Evolutionary conservation across 257 asterid species (phyloP).

Genomic region (Parsonsia alboflavescens): DNA sequence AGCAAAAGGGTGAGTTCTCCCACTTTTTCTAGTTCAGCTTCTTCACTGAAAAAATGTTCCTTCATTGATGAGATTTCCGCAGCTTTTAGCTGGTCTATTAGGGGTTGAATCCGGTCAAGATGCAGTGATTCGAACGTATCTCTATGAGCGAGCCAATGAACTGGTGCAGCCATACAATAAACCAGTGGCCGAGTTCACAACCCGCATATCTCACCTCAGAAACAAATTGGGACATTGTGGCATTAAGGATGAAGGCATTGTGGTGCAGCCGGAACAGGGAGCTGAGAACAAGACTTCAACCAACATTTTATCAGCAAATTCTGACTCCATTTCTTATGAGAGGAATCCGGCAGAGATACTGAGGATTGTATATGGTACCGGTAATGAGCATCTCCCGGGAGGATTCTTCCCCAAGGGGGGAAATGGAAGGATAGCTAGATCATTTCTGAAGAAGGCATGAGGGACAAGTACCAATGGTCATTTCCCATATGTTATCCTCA

Average conservation of each 20-base stretch:
- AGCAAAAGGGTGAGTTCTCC: constrained; percentile 25
- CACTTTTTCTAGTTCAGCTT: too few relatives aligned
- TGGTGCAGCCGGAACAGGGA: constrained; percentile 26
- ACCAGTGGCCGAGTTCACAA: constrained; percentile 39
- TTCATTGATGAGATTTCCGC: too few relatives aligned
- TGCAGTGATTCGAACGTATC: constrained; percentile 38
- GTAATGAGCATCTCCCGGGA: constrained; percentile 22
- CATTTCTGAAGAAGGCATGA: neutral
- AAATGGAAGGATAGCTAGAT: neutral
- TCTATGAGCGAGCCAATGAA: constrained; percentile 29
- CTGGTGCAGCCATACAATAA: constrained; percentile 33
- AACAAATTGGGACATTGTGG: constrained; percentile 39
- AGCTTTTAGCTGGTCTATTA: constrained; percentile 33
- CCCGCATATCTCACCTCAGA: constrained; percentile 31
- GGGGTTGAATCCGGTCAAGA: constrained; percentile 49
- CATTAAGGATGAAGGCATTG: constrained; percentile 39
- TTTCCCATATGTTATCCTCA: neutral
- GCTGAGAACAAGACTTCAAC: constrained; percentile 27
- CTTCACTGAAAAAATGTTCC: too few relatives aligned
- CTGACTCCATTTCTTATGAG: constrained; percentile 30
- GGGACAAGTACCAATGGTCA: neutral
- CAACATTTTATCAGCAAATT: constrained; percentile 33
- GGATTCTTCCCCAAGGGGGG: neutral
- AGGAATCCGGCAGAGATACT: constrained; percentile 33
- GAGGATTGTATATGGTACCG: constrained; percentile 28